Evolutionary conservation across 306 rosid genomes (phyloP), one percentile per base, ranked within the genome.

Genomic region (Quercus gilva): DNA sequence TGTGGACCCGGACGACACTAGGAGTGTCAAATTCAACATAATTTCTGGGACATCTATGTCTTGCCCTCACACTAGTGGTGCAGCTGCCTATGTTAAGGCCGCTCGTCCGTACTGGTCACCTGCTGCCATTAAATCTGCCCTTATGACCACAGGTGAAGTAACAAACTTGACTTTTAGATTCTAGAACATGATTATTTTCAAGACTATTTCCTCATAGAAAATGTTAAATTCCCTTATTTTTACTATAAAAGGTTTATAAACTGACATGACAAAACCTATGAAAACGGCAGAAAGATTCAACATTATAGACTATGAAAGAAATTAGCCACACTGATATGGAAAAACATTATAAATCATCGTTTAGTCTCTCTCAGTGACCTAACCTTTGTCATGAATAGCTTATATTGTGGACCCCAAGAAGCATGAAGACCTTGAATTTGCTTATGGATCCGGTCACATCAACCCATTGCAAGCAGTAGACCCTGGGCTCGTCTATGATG

Each of bases 91-190:
- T 77, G 74, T 84, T 21, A 80, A 84, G 79, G 79, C 87, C 12
- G 75, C 72, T 55, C 82, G 77, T 56, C 87, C 79, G n/a, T 10
- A 76, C 43, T 84, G 87, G 87, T 84, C 84, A 6, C 84, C 84
- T 17, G 84, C 87, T 31, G 77, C 84, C 5, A 73, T 80, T 61
- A 80, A 76, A 75, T 80, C 87, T 12, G 82, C 82, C 20, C 80
- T 85, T n/a, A 77, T 81, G 80, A 85, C 85, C 37, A 81, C 85
- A 59, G 83, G 85, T 84, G 23, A 71, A 19, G 17, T 6, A 20
- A 51, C 5, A 18, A 12, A 3, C 26, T 14, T 49, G 25, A 10
- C 45, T 37, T 37, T 10, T 8, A 37, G 11, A 37, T 37, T 37
- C 11, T 8, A 37, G 11, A 37, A 37, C 45, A 37, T 8, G 45